phyloP scores from a whole-genome alignment of 108 stramenopile species.

The Skeletonema marinoi region DNA sequence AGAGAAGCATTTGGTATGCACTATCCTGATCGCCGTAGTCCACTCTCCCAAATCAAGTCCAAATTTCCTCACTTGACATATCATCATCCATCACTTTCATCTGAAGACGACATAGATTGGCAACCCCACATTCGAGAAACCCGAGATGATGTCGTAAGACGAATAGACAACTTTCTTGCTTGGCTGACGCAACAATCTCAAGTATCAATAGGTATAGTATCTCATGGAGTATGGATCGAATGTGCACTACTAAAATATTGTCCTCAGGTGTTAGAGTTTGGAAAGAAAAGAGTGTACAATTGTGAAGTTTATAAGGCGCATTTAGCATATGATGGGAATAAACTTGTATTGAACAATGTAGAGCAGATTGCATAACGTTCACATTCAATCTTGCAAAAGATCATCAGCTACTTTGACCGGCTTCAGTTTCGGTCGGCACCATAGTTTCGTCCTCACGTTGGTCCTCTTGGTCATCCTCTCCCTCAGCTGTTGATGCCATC shows the following conservation, averaged over 20 bases:
- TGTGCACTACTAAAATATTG: conserved; percentile 52
- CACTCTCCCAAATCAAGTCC: conserved; percentile 35
- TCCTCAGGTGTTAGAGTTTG: conserved; percentile 52
- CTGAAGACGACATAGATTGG: conserved; percentile 71
- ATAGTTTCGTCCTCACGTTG: background rate
- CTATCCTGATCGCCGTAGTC: conserved; percentile 39
- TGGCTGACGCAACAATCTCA: conserved; percentile 53
- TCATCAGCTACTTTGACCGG: background rate
- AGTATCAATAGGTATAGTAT: conserved; percentile 64
- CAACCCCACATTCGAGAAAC: conserved; percentile 60
- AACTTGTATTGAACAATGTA: conserved; percentile 9
- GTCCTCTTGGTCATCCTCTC: background rate
- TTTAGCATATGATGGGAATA: background rate
- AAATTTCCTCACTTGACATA: conserved; percentile 56
- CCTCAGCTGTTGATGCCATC: background rate
- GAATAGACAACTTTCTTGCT: conserved; percentile 55
- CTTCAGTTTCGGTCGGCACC: background rate
- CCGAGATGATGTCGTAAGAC: conserved; percentile 35
- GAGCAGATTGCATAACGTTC: background rate
- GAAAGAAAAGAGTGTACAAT: conserved; percentile 68
- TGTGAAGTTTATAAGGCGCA: conserved; percentile 66
- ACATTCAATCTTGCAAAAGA: background rate
- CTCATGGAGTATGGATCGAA: conserved; percentile 87
- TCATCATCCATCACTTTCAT: conserved; percentile 44
- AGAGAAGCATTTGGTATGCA: conserved; percentile 81